These are phyloP conservation scores for Fusarium denticulatum DNA, from an alignment of 2,329 filamentous ascomycete genomes.

Conservation along the genomic window DNA sequence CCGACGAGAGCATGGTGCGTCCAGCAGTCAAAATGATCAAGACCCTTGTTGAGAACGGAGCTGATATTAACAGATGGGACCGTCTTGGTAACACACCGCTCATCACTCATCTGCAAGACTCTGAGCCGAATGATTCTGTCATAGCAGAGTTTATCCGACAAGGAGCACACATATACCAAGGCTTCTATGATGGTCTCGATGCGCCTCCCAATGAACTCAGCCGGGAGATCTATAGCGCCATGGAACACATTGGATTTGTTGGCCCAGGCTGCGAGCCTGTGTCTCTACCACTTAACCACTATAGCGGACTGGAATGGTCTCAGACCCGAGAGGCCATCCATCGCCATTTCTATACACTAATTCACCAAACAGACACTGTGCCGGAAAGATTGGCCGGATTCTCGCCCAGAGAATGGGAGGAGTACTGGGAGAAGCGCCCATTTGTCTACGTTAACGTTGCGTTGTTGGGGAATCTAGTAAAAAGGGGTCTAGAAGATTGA, in stretches of 20 bases:
- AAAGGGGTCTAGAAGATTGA: too few relatives aligned
- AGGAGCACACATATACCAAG: not conserved
- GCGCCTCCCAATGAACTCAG: too few relatives aligned
- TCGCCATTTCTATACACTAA: not conserved
- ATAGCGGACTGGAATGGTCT: too few relatives aligned
- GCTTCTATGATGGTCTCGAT: not conserved
- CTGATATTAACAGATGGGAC: not conserved
- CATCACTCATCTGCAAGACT: not conserved
- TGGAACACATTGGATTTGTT: not conserved
- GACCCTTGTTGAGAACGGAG: not conserved
- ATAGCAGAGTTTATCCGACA: not conserved
- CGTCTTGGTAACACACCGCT: not conserved
- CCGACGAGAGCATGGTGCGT: accelerated
- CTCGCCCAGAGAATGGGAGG: not conserved
- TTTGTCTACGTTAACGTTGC: not conserved
- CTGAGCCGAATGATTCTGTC: not conserved
- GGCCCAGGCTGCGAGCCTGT: not conserved
- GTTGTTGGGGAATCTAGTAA: not conserved
- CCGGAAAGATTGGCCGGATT: not conserved
- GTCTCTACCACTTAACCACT: not conserved
- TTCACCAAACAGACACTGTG: not conserved
- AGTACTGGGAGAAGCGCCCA: not conserved
- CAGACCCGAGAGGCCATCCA: not conserved
- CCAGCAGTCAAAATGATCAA: not conserved
- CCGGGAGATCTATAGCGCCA: not conserved